phyloP scores from a whole-genome alignment of 2,329 filamentous ascomycete genomes.

The Penicillium paneum region DNA sequence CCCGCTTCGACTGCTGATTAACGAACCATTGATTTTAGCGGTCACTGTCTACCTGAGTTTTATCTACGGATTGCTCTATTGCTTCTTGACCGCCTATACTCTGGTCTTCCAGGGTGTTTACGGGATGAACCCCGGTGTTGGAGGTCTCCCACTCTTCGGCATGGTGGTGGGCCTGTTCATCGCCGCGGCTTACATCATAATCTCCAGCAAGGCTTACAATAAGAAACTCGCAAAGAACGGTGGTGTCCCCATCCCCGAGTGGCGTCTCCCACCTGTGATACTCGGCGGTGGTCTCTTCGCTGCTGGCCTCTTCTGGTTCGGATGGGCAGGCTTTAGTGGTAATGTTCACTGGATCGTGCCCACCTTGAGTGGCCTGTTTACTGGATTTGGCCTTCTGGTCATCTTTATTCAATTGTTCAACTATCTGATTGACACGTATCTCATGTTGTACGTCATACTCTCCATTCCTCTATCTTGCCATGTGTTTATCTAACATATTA shows the following conservation, averaged over 20 bases:
- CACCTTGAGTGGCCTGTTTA: constrained; percentile 50
- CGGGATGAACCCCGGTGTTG: constrained; percentile 64
- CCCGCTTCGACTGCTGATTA: constrained; percentile 45
- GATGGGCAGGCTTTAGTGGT: constrained; percentile 61
- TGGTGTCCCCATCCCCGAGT: constrained; percentile 55
- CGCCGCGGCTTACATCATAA: constrained; percentile 55
- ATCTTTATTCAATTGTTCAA: constrained; percentile 59
- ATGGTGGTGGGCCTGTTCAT: constrained; percentile 72
- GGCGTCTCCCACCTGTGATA: constrained; percentile 56
- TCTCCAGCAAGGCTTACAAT: constrained; percentile 52
- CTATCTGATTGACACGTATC: constrained; percentile 59
- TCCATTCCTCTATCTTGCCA: too few species aligned
- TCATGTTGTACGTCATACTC: constrained; percentile 48
- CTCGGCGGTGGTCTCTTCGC: constrained; percentile 53
- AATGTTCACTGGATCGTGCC: constrained; percentile 42
- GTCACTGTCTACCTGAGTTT: constrained; percentile 42
- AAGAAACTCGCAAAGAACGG: constrained; percentile 55
- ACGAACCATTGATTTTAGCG: constrained; percentile 43
- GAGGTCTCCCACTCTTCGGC: constrained; percentile 78
- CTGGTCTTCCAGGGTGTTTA: constrained; percentile 54
- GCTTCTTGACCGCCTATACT: constrained; percentile 39
- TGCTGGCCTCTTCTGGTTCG: constrained; percentile 71
- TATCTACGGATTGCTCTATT: constrained; percentile 37
- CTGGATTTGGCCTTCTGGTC: constrained; percentile 56
- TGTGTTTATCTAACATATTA: constrained; percentile 6